Conservation (phyloP, 495 filamentous ascomycete species). For the Neurospora sp. region DNA sequence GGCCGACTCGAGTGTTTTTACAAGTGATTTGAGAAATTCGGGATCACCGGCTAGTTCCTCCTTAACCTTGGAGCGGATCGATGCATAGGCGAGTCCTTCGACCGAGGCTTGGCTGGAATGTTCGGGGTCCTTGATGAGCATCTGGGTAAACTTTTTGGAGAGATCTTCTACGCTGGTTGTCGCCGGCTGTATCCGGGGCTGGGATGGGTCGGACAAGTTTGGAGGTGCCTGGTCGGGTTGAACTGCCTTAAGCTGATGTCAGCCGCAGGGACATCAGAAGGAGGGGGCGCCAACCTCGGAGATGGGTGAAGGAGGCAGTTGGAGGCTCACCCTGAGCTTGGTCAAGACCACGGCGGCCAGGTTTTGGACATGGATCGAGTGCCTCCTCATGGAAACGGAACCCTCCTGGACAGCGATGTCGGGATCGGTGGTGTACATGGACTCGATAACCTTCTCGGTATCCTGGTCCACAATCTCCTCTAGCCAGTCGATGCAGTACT, state of each 20-base stretch:
- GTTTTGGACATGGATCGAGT: conserved; percentile 41
- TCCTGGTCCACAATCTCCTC: conserved; percentile 64
- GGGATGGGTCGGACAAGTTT: conserved; percentile 32
- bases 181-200: conserved; percentile 33
- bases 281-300: conserved; percentile 5
- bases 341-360: conserved; percentile 81
- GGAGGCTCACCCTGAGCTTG: conserved; percentile 51
- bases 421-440: conserved; percentile 28
- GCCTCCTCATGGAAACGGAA: conserved; percentile 37
- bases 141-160: conserved; percentile 64
- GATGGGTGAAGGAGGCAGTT: conserved; percentile 2
- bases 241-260: conserved; percentile 44
- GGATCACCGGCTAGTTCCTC: conserved; percentile 62
- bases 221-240: conserved; percentile 20
- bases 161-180: conserved; percentile 58
- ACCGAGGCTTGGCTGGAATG: conserved; percentile 55
- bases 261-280: conserved; percentile 29
- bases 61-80: conserved; percentile 71
- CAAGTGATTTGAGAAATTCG: conserved; percentile 53
- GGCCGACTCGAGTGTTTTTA: conserved; percentile 52
- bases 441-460: conserved; percentile 48
- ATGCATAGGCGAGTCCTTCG: conserved; percentile 89
- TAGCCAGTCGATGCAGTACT: conserved; percentile 74
- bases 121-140: conserved; percentile 55
- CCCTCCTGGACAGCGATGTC: conserved; percentile 27